A percentile compares a stretch with the other conserved stretches of the same genome.
phyloP scores from a whole-genome alignment of 768 basidiomycete genomes.

The Podaxis mareebaensis region DNA sequence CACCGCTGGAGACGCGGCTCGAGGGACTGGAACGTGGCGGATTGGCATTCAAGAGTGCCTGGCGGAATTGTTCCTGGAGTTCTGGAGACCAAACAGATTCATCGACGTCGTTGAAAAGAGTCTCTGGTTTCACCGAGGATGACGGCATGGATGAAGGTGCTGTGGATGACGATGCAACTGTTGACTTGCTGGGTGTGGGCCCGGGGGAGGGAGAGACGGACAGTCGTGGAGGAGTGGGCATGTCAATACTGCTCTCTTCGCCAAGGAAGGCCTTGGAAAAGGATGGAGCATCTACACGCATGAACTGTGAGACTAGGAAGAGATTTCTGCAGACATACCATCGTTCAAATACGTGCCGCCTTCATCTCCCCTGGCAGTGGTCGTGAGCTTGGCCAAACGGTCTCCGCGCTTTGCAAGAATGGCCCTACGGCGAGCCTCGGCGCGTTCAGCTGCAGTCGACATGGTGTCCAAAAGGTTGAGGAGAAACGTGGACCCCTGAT shows the following conservation, averaged over 20 bases:
- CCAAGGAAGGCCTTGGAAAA: slow-evolving; percentile 41
- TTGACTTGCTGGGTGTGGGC: slow-evolving; percentile 17
- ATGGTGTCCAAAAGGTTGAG: slow-evolving; percentile 7
- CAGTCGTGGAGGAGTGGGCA: slow-evolving; percentile 34
- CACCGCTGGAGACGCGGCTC: slow-evolving; percentile 21
- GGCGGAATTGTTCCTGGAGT: slow-evolving; percentile 68
- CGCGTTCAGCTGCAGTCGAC: slow-evolving; percentile 61
- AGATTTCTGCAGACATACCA: slow-evolving; percentile 35
- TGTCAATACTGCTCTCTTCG: slow-evolving; percentile 38
- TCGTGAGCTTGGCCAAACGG: slow-evolving; percentile 78
- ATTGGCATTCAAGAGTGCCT: slow-evolving; percentile 53
- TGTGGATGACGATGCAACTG: slow-evolving; percentile 26
- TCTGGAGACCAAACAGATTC: slow-evolving; percentile 67
- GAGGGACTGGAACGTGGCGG: slow-evolving; percentile 19
- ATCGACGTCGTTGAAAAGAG: slow-evolving; percentile 35
- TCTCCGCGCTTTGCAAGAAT: slow-evolving; percentile 72
- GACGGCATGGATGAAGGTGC: slow-evolving; percentile 22
- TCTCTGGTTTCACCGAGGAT: slow-evolving; percentile 21
- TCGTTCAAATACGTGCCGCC: slow-evolving; percentile 54
- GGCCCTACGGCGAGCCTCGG: slow-evolving; percentile 77
- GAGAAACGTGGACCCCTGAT: not conserved
- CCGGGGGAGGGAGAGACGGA: slow-evolving; percentile 17
- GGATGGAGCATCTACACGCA: slow-evolving; percentile 35
- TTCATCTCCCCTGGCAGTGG: slow-evolving; percentile 70
- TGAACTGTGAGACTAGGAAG: slow-evolving; percentile 29